phyloP scores from a whole-genome alignment of 805 yeast species.

The Gaillardinia entomophila region DNA sequence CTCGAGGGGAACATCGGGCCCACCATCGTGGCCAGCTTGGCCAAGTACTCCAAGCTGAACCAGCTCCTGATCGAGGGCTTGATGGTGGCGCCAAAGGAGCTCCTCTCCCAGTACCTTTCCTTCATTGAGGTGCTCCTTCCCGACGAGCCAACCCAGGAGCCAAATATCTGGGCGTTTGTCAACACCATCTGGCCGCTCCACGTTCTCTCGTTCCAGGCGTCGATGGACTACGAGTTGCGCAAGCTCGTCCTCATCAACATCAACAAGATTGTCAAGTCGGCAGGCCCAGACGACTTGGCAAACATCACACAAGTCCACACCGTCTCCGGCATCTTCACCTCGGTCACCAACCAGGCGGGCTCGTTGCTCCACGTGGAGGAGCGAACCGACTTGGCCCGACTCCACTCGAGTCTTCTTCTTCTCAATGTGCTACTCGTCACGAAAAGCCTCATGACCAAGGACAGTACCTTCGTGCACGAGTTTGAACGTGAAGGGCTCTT shows the following conservation, averaged over 20 bases:
- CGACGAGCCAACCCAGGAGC: constrained; percentile 16
- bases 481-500: constrained; percentile 74
- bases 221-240: constrained; percentile 64
- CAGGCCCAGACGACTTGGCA: constrained; percentile 16
- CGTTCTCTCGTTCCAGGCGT: constrained; percentile 61
- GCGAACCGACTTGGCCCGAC: constrained; percentile 9
- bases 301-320: constrained; percentile 25
- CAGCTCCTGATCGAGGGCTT: constrained; percentile 58
- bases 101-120: constrained; percentile 48
- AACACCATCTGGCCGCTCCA: constrained; percentile 46
- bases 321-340: constrained; percentile 48
- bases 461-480: constrained; percentile 35
- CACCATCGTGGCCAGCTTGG: constrained; percentile 43
- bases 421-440: constrained; percentile 49
- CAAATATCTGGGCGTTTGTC: constrained; percentile 28
- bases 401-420: constrained; percentile 36
- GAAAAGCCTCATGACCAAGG: constrained; percentile 35
- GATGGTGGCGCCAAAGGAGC: constrained; percentile 68
- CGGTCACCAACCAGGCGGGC: constrained; percentile 47
- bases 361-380: not conserved
- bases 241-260: constrained; percentile 50
- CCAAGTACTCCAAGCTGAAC: constrained; percentile 39
- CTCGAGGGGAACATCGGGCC: constrained; percentile 45
- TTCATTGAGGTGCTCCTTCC: constrained; percentile 60
- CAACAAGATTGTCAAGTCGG: constrained; percentile 32